phyloP scores from a whole-genome alignment of 2,329 filamentous ascomycete species.

The Septoria petroselini region DNA sequence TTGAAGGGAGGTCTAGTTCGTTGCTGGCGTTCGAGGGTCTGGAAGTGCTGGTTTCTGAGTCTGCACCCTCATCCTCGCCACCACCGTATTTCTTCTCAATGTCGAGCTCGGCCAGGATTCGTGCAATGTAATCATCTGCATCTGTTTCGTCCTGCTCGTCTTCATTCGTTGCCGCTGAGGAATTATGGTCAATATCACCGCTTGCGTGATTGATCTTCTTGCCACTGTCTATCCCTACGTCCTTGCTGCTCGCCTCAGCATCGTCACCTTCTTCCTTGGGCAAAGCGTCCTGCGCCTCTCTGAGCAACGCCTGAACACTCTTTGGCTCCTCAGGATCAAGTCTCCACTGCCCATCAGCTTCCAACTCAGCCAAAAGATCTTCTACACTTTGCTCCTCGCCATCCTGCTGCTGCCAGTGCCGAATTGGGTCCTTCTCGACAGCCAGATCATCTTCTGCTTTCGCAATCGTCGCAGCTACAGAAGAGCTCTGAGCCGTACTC shows the following conservation, averaged over 20 bases:
- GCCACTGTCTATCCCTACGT: neutral
- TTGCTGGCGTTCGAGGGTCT: neutral
- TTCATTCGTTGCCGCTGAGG: slow-evolving; percentile 23
- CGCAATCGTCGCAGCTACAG: neutral
- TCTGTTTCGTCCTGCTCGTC: slow-evolving; percentile 40
- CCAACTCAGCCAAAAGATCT: slow-evolving; percentile 46
- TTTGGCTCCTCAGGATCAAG: slow-evolving; percentile 42
- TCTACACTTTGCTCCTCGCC: slow-evolving; percentile 49
- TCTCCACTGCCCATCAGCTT: slow-evolving; percentile 41
- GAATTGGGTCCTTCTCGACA: slow-evolving; percentile 26
- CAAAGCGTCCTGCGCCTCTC: slow-evolving; percentile 43
- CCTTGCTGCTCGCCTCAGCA: slow-evolving; percentile 19
- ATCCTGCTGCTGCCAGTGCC: slow-evolving; percentile 37
- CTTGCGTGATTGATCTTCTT: slow-evolving; percentile 5
- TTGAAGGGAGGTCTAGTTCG: slow-evolving; percentile 33
- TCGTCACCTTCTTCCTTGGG: slow-evolving; percentile 27
- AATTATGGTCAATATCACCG: too few species aligned
- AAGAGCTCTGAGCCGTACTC: neutral
- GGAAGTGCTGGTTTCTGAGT: neutral
- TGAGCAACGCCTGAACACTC: slow-evolving; percentile 42
- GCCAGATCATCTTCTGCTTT: slow-evolving; percentile 26
- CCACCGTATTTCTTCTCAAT: slow-evolving; percentile 43
- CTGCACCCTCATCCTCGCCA: slow-evolving; percentile 13
- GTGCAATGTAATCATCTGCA: slow-evolving; percentile 48
- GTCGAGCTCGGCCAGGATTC: slow-evolving; percentile 48